Base-by-base conservation (phyloP, 768 basidiomycete species). In the Nidularia pulvinata region DNA sequence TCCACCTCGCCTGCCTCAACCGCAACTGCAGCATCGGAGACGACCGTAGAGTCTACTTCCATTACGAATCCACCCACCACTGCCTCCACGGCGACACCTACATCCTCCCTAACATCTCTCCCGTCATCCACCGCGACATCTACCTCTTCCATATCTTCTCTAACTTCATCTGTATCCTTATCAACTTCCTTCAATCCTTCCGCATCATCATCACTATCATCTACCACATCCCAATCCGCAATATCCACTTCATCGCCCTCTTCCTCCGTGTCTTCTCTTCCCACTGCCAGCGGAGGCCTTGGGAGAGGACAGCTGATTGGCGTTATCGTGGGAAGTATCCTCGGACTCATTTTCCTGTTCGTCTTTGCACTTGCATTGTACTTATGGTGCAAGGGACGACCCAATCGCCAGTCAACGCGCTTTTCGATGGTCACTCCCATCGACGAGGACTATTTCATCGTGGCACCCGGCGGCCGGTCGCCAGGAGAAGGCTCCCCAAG, bases 401-500 rank as follows among this genome's bases (percentile, higher is more conserved):
- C 75, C 57, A 71, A 72, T 49, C 67, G 72, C 46, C 66, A 65
- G 16, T 57, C 25, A 33, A 47, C 54, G 16, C 61, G 65, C 22
- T 71, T 69, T 59, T 69, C 62, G 50, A 72, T 56, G 47, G 63
- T 66, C 48, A 64, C 68, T 4, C 65, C 69, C 3, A 65, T 70
- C 36, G 73, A 77, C 33, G 69, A 71, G 16, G 72, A 74, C 42
- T 76, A 73, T 53, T 61, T 65, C 49, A 67, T 78, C 37, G 66
- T 82, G 30, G 66, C 69, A 10, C 65, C 69, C 13, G 77, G 69
- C 19, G 70, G 62, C 19, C 70, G 71, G 33, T 61, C 72, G 2
- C 73, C 69, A 34, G 87, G 84, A n/a, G 84, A 88, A 66, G 86
- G 86, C 34, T 84, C 84, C 25, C 86, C 88, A 1, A 76, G 86